Evolutionary conservation across 352 stramenopile species (phyloP), one percentile per base, ranked within the genome.

Genomic region (Globisporangium uncinulatum): DNA sequence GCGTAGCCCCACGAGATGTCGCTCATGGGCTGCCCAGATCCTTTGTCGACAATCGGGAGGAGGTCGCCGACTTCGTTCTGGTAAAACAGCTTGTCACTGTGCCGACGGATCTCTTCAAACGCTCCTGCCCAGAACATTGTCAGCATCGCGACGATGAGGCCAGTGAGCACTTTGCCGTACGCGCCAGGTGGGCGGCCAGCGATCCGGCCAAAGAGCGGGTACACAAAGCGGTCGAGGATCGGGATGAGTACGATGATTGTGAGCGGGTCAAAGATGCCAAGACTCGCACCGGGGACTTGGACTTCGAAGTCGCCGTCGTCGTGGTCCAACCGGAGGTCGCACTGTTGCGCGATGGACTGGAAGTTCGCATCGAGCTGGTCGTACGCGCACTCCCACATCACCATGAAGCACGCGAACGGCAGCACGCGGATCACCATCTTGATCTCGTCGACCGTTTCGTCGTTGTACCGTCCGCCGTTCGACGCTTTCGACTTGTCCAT

Each of bases 341-440:
- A 92, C 62, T 94, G 85, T 66, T 94, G 85, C 8, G 85, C 74
- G 42, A 94, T 94, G 0, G 79, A 91, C 70, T 94, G 85, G 55
- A 94, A 94, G 47, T 94, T 94, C 34, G 85, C 85, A 51, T 94
- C 85, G 15, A 92, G 60, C 55, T 94, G 85, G 62, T 92, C 85
- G 68, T 91, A 94, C 17, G 83, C 81, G 44, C 82, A 92, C 59
- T 92, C 79, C 85, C 85, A 94, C 68, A 92, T 89, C 70, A 94
- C 89, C 75, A 89, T 92, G 63, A 92, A 94, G n/a, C 74, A 87
- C 46, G 85, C 82, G 55, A 94, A 94, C 5, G 85, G 85, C 17
- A 94, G 73, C 46, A 94, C 79, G 15, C 85, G 81, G 43, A 94
- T 79, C 49, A 94, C 77, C 68, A 87, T 83, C 65, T 93, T 92